Evolutionary conservation across 192 early-diverging fungal species (phyloP), one percentile per base, ranked within the genome.

Genomic region (Coemansia sp.): DNA sequence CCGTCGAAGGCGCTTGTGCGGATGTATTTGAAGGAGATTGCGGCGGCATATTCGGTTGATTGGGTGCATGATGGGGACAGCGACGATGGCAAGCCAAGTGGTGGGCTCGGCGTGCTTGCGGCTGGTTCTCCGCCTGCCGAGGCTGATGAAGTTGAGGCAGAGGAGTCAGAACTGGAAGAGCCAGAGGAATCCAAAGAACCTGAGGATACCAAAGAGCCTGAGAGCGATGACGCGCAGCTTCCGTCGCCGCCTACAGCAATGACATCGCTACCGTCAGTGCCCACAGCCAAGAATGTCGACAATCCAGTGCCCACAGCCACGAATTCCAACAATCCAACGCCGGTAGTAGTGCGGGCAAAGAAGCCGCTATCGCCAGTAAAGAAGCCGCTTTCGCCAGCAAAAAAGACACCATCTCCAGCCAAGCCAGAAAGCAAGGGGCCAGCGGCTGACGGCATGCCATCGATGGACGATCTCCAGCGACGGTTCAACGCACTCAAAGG

Each of bases 11-110:
- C 86, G 27, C 84, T 98, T 7, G 92, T 98, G 17, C 84, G 88
- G 38, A 77, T 90, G 62, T 98, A 98, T 66, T 70, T 98, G 39
- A 90, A 90, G 60, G 90, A 93, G 62, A 96, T 98, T 68, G 93
- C 96, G 27, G 87, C 82, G 47, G 79, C 88, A 0, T 95, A 91
- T 63, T 86, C 87, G 53, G 86, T 96, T 3, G 57, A 73, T 9
- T 98, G 90, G 88, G 81, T 80, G 5, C 76, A 86, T 0, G 70
- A 84, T 27, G 75, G 21, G 21, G 21, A 72, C 27, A 75, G 83
- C 4, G 64, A 69, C 22, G 75, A 84, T 29, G 60, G 51, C 24
- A 61, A 67, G 23, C 41, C 61, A 23, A 64, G 61, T 53, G 25
- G 53, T 25, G 66, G 63, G 3, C 43, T 81, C 2, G 50, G 37